Evolutionary conservation across 2,329 filamentous ascomycete species (phyloP).

Genomic region (Magnaporthales sp.): DNA sequence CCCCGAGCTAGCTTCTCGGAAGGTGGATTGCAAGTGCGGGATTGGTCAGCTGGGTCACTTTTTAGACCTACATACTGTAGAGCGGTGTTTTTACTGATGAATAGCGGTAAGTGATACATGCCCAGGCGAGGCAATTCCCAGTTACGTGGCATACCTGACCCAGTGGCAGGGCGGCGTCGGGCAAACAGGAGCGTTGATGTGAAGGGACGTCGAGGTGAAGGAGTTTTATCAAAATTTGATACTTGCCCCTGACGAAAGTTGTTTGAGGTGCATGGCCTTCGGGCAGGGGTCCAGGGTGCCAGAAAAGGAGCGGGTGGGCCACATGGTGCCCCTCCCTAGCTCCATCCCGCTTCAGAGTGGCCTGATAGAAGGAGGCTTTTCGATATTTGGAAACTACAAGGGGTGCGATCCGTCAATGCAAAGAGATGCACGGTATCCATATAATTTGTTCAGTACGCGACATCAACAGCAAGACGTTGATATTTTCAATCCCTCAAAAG

Average conservation of each 20-base stretch:
- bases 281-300: conserved; percentile 7
- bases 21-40: neutral
- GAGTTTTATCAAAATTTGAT: conserved; percentile 13
- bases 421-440: neutral
- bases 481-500: no score
- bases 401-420: neutral
- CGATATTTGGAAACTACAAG: neutral
- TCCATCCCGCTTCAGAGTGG: conserved; percentile 4
- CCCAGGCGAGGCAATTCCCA: neutral
- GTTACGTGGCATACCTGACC: neutral
- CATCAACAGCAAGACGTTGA: no score
- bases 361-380: conserved; percentile 4
- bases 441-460: neutral
- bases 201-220: neutral
- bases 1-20: neutral
- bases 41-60: no score
- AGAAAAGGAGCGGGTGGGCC: neutral
- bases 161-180: neutral
- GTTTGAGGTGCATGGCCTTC: conserved; percentile 15
- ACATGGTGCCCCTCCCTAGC: neutral
- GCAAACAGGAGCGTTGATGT: neutral
- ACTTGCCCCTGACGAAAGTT: conserved; percentile 19
- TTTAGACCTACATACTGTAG: neutral
- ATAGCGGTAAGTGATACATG: neutral
- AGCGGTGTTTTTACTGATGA: no score